These are phyloP conservation scores for Ammopiptanthus mongolicus DNA, from an alignment of 306 rosid species.

Conservation along the genomic window DNA sequence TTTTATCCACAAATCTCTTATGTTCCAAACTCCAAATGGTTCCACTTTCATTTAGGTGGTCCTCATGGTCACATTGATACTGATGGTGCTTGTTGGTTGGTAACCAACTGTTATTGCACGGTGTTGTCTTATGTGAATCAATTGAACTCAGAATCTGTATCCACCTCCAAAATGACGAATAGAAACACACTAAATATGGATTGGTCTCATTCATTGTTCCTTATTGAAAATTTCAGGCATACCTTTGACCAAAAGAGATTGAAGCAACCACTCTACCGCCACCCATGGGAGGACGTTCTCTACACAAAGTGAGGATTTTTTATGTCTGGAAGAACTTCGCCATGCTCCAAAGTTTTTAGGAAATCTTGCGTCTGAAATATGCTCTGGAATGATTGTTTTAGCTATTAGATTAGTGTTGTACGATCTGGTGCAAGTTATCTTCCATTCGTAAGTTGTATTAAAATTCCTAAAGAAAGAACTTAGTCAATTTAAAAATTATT, in stretches of 20 bases:
- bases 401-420: constrained; percentile 45
- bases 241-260: constrained; percentile 98
- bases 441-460: constrained; percentile 42
- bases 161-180: background rate
- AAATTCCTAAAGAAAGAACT: constrained; percentile 31
- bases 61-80: constrained; percentile 17
- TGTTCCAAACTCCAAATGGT: constrained; percentile 11
- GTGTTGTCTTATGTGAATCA: background rate
- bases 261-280: constrained; percentile 98
- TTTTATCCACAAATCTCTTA: constrained; percentile 20
- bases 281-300: constrained; percentile 99
- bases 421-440: constrained; percentile 20
- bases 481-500: constrained; percentile 24
- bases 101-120: background rate
- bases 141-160: background rate
- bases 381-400: constrained; percentile 33
- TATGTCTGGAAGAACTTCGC: constrained; percentile 9
- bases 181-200: background rate
- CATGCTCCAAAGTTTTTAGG: constrained; percentile 9
- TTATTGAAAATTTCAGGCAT: constrained; percentile 56
- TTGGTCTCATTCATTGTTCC: constrained; percentile 19
- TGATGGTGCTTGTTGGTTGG: background rate
- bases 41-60: constrained; percentile 26
- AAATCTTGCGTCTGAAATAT: constrained; percentile 29
- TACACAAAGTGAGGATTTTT: constrained; percentile 72